A percentile compares a stretch with the other conserved stretches of the same genome.
phyloP scores from a whole-genome alignment of 257 asterid species.

The Lavandula angustifolia region DNA sequence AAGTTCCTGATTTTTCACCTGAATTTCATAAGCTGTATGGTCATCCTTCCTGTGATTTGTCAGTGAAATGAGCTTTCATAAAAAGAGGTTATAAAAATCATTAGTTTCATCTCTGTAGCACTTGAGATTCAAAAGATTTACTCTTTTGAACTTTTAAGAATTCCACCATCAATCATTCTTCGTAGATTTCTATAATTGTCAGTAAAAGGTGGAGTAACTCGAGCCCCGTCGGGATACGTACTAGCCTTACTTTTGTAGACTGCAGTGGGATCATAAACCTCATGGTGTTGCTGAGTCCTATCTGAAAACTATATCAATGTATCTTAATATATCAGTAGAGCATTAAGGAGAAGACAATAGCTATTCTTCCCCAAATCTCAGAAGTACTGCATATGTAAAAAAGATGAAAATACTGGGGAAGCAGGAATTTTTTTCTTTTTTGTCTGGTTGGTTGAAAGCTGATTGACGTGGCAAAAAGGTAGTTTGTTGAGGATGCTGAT shows the following conservation, averaged over 20 bases:
- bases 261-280: too few relatives aligned
- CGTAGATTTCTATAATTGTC: background rate
- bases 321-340: background rate
- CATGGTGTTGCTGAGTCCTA: too few relatives aligned
- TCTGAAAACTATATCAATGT: background rate
- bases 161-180: conserved; percentile 14
- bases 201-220: conserved; percentile 3
- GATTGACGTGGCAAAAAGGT: conserved; percentile 1
- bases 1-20: background rate
- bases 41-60: conserved; percentile 7
- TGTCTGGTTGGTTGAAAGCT: background rate
- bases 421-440: background rate
- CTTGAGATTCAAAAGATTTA: conserved; percentile 5
- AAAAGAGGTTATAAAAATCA: background rate
- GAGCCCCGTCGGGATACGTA: background rate
- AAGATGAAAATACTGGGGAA: conserved; percentile 17
- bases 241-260: too few relatives aligned
- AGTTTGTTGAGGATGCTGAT: background rate
- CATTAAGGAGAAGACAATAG: background rate
- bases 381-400: background rate
- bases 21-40: background rate
- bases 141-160: background rate
- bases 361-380: conserved; percentile 7
- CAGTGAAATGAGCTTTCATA: conserved; percentile 10
- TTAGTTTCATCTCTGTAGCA: background rate